Evolutionary conservation across 2,329 filamentous ascomycete genomes (phyloP).

Genomic region (Ambrosiella beaveri): DNA sequence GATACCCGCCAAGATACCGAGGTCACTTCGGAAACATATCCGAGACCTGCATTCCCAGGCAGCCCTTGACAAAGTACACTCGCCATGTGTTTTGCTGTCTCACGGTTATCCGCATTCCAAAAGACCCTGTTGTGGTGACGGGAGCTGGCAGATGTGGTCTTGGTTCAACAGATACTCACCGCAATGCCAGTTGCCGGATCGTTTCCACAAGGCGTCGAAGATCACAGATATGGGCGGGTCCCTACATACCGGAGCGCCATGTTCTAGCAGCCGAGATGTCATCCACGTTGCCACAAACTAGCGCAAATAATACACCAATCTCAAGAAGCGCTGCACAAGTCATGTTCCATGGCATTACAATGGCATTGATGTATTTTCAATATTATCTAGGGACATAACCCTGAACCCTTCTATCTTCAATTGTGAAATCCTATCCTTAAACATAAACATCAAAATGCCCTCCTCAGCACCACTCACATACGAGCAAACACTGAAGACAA

Average conservation of each 20-base stretch:
- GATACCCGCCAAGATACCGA: too few species aligned
- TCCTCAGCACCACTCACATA: too few species aligned
- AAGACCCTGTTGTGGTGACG: not conserved
- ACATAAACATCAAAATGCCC: not conserved
- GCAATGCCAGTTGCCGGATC: not conserved
- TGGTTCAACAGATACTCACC: not conserved
- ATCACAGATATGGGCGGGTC: not conserved
- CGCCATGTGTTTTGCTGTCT: too few species aligned
- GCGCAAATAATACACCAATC: not conserved
- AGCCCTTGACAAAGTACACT: too few species aligned
- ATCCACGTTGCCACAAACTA: not conserved
- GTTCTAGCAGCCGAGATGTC: not conserved
- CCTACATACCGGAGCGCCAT: not conserved
- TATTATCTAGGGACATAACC: not conserved
- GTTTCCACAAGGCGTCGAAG: too few species aligned
- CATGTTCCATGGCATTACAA: not conserved
- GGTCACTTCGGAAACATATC: too few species aligned
- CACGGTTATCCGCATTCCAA: not conserved
- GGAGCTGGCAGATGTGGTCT: not conserved
- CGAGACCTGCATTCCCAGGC: too few species aligned
- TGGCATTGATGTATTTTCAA: not conserved
- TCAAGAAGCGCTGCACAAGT: not conserved
- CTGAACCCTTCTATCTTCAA: not conserved
- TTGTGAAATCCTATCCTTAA: not conserved
- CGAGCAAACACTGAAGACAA: not conserved